Percentiles rank a stretch among this genome's conserved stretches.
phyloP scores from a whole-genome alignment of 306 rosid species.

The Cicer arietinum region DNA sequence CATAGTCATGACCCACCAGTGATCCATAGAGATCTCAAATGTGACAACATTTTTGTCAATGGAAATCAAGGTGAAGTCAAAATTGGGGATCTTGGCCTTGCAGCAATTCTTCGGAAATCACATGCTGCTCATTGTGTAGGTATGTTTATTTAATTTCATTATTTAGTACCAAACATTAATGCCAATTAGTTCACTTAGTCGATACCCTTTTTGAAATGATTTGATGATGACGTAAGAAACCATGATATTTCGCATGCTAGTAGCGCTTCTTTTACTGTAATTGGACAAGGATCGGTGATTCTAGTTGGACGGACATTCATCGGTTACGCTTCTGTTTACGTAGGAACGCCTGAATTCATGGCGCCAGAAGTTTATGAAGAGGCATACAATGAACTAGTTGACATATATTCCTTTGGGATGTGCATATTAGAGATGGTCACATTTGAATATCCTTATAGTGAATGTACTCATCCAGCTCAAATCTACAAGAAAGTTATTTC shows the following conservation, averaged over 20 bases:
- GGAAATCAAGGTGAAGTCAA: constrained; percentile 97
- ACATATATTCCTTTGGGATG: constrained; percentile 98
- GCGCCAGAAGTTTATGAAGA: constrained; percentile 98
- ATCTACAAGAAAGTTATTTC: constrained; percentile 95
- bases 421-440: constrained; percentile 97
- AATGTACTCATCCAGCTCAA: constrained; percentile 94
- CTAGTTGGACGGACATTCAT: constrained; percentile 34
- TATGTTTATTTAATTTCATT: constrained; percentile 46
- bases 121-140: constrained; percentile 92
- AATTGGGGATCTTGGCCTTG: constrained; percentile 94
- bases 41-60: constrained; percentile 90
- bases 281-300: not conserved
- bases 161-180: not conserved
- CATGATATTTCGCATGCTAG: not conserved
- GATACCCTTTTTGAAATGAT: constrained; percentile 36
- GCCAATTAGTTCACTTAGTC: constrained; percentile 27
- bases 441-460: constrained; percentile 95
- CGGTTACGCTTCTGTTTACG: constrained; percentile 30
- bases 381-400: constrained; percentile 93
- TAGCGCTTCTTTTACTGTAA: not conserved
- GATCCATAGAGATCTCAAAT: constrained; percentile 90
- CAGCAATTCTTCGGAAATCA: constrained; percentile 79
- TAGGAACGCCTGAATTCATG: constrained; percentile 99
- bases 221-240: constrained; percentile 26
- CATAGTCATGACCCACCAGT: constrained; percentile 90